Evolutionary conservation across 2,329 filamentous ascomycete genomes (phyloP).

Genomic region (Neurospora sp.): DNA sequence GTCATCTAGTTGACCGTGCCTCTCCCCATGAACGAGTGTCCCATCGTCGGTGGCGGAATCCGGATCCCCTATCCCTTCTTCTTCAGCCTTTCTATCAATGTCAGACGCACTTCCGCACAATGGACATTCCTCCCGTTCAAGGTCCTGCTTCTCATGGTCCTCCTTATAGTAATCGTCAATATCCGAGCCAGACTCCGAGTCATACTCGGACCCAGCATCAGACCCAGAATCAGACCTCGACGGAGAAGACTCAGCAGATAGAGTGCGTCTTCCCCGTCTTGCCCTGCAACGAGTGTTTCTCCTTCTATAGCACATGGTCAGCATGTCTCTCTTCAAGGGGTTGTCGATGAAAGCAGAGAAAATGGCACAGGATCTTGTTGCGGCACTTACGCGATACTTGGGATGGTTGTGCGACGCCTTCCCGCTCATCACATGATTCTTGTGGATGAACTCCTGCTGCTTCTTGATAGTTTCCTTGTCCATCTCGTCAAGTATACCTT

Average conservation of each 20-base stretch:
- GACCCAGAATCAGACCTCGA: not conserved
- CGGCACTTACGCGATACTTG: constrained; percentile 34
- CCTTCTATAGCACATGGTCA: constrained; percentile 37
- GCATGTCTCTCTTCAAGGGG: constrained; percentile 1
- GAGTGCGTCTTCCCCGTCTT: constrained; percentile 86
- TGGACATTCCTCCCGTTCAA: not conserved
- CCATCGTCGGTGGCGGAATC: not conserved
- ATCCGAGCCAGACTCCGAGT: not conserved
- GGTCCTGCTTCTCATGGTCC: not conserved
- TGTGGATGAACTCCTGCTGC: constrained; percentile 55
- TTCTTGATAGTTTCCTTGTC: constrained; percentile 61
- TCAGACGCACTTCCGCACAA: constrained; percentile 1
- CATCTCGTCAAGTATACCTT: constrained; percentile 61
- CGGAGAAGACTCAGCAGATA: constrained; percentile 50
- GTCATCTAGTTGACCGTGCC: not conserved
- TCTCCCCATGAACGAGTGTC: not conserved
- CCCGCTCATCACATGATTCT: constrained; percentile 42
- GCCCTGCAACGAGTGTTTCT: constrained; percentile 80
- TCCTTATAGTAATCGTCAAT: not conserved
- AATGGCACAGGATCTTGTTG: constrained; percentile 12
- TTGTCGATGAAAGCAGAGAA: not conserved
- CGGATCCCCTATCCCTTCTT: not conserved
- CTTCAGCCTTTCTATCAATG: not conserved
- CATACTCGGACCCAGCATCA: not conserved
- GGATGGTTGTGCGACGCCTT: constrained; percentile 43